Evolutionary conservation across 2,329 filamentous ascomycete species (phyloP).

Genomic region (Diplocarpon mali): DNA sequence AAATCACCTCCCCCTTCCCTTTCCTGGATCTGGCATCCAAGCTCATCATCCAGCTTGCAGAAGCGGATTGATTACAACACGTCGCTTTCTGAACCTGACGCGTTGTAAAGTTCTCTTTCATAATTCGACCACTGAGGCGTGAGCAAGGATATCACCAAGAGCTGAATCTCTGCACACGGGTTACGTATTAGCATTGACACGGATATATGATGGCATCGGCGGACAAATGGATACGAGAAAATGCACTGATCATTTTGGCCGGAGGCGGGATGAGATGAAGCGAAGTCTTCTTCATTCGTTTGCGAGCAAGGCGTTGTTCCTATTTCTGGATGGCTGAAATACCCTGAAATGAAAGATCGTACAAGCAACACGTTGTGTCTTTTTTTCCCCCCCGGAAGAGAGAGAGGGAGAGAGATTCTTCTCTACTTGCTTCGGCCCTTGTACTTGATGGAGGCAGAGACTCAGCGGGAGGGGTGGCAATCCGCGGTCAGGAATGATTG

Average conservation of each 20-base stretch:
- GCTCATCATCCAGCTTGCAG: slow-evolving; percentile 86
- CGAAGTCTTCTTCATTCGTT: not conserved
- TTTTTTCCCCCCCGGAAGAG: not conserved
- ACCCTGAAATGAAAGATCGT: not conserved
- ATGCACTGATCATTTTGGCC: not conserved
- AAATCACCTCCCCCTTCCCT: slow-evolving; percentile 88
- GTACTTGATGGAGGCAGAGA: not conserved
- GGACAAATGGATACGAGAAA: not conserved
- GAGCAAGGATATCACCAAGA: no score
- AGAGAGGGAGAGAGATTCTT: not conserved
- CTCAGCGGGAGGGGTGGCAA: no score
- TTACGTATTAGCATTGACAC: slow-evolving; percentile 1
- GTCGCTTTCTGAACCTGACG: no score
- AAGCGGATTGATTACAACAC: slow-evolving; percentile 44
- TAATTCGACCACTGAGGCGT: no score
- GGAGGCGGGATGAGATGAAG: not conserved
- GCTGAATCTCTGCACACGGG: not conserved
- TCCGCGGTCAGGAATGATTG: no score
- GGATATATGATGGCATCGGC: not conserved
- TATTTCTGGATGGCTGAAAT: slow-evolving; percentile 2
- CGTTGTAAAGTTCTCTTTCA: no score
- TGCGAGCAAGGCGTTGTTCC: not conserved
- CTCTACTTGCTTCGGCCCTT: not conserved
- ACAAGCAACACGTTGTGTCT: not conserved
- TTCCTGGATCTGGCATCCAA: slow-evolving; percentile 89